These are phyloP conservation scores for Beauveria asiatica DNA, from an alignment of 2,329 filamentous ascomycete genomes.

Conservation along the genomic window DNA sequence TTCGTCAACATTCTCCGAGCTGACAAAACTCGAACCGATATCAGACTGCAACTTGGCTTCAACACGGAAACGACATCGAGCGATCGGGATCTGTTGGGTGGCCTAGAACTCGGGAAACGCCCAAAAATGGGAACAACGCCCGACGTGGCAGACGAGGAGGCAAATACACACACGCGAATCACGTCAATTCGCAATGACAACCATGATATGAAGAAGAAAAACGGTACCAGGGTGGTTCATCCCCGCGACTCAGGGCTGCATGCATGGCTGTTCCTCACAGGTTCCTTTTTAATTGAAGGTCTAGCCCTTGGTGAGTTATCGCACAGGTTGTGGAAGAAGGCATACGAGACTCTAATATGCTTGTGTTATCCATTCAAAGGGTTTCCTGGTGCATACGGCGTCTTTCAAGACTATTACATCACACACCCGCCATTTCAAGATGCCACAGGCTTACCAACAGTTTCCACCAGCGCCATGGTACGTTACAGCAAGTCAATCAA, in stretches of 20 bases:
- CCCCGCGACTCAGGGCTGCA: slow-evolving; percentile 20
- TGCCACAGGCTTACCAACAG: slow-evolving; percentile 42
- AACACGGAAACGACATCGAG: not conserved
- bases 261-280: slow-evolving; percentile 25
- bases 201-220: not conserved
- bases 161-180: not conserved
- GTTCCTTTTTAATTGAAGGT: slow-evolving; percentile 17
- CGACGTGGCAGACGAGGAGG: not conserved
- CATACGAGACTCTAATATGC: not conserved
- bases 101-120: not conserved
- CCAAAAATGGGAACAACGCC: not conserved
- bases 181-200: slow-evolving; percentile 1
- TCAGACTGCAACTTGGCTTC: not conserved
- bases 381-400: slow-evolving; percentile 55
- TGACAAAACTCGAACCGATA: not conserved
- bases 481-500: not conserved
- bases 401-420: slow-evolving; percentile 59
- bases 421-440: slow-evolving; percentile 45
- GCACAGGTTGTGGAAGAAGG: not conserved
- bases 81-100: not conserved
- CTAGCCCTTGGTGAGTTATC: slow-evolving; percentile 12
- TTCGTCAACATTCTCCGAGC: not conserved
- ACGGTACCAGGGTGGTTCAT: not conserved
- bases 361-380: slow-evolving; percentile 30
- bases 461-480: slow-evolving; percentile 51